Percentiles rank a stretch among this genome's conserved stretches.
Evolutionary conservation across 805 yeast species (phyloP).

Genomic region (Metschnikowia lochheadii): DNA sequence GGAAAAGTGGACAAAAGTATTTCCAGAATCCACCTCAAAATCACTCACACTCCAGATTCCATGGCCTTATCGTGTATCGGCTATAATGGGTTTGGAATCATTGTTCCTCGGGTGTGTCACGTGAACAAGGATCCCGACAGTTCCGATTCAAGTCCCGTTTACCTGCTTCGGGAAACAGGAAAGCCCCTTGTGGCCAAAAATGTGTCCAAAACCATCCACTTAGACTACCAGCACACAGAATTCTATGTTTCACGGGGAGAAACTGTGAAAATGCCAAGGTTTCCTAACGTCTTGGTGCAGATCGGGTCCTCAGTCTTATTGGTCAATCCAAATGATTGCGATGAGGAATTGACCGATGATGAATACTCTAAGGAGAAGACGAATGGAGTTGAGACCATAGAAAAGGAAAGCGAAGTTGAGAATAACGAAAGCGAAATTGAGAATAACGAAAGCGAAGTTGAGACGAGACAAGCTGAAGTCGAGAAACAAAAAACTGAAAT

Average conservation of each 20-base stretch:
- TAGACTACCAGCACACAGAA: conserved; percentile 45
- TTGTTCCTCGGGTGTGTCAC: conserved; percentile 50
- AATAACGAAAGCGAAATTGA: too few species aligned
- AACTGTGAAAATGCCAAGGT: conserved; percentile 58
- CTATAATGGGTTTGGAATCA: conserved; percentile 70
- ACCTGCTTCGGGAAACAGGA: conserved; percentile 21
- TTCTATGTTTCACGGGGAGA: conserved; percentile 60
- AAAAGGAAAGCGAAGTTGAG: too few species aligned
- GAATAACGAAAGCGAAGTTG: too few species aligned
- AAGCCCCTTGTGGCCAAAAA: conserved; percentile 19
- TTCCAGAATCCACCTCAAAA: conserved; percentile 61
- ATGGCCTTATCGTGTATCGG: conserved; percentile 70
- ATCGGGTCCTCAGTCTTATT: conserved; percentile 62
- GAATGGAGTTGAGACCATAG: too few species aligned
- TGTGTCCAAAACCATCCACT: conserved; percentile 35
- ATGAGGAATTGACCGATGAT: conserved; percentile 45
- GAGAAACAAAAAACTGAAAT: too few species aligned
- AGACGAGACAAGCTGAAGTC: too few species aligned
- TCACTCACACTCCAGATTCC: conserved; percentile 42
- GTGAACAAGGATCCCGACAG: conserved; percentile 22
- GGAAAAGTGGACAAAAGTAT: conserved; percentile 48
- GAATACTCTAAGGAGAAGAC: conserved; percentile 18
- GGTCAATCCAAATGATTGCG: conserved; percentile 45
- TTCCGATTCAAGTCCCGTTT: conserved; percentile 5
- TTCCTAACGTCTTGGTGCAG: conserved; percentile 60